Evolutionary conservation across 768 basidiomycete genomes (phyloP).

Genomic region (Boletus reticulatus): DNA sequence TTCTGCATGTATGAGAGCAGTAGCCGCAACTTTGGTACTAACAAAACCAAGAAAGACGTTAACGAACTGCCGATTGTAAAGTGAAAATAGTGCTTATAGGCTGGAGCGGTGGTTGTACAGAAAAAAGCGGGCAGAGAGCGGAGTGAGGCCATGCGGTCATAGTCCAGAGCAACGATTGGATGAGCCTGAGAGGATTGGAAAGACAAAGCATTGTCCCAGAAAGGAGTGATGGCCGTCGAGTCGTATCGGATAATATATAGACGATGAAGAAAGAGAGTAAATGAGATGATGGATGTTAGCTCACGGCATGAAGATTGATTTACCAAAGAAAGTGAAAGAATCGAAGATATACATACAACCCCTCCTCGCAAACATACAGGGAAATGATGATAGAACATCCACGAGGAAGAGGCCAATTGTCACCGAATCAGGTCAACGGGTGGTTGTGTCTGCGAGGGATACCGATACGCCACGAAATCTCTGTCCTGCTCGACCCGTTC

Average conservation of each 20-base stretch:
- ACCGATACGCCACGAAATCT: slow-evolving; percentile 85
- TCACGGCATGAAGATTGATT: slow-evolving; percentile 12
- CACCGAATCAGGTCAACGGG: slow-evolving; percentile 59
- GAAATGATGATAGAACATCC: slow-evolving; percentile 2
- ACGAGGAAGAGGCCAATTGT: slow-evolving; percentile 1
- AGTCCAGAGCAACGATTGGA: slow-evolving; percentile 27
- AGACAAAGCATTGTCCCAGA: slow-evolving; percentile 24
- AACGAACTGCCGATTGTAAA: slow-evolving; percentile 10
- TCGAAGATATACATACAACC: slow-evolving; percentile 7
- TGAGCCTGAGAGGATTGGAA: slow-evolving; percentile 7
- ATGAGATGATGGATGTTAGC: slow-evolving; percentile 20
- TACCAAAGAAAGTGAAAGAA: slow-evolving; percentile 16
- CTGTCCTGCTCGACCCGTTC: slow-evolving; percentile 81
- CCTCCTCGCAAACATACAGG: slow-evolving; percentile 1
- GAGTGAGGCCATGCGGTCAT: slow-evolving; percentile 22
- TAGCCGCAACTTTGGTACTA: slow-evolving; percentile 14
- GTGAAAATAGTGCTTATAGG: slow-evolving; percentile 12
- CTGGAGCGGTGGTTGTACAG: slow-evolving; percentile 12
- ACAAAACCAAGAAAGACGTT: slow-evolving; percentile 22
- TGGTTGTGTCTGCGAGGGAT: slow-evolving; percentile 71
- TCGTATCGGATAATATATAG: slow-evolving; percentile 16
- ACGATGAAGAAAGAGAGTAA: slow-evolving; percentile 13
- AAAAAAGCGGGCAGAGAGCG: slow-evolving; percentile 5
- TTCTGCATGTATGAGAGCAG: slow-evolving; percentile 22
- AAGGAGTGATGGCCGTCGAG: slow-evolving; percentile 21